Conservation (phyloP, 257 asterid genomes). For the Jaltomata sinuosa region DNA sequence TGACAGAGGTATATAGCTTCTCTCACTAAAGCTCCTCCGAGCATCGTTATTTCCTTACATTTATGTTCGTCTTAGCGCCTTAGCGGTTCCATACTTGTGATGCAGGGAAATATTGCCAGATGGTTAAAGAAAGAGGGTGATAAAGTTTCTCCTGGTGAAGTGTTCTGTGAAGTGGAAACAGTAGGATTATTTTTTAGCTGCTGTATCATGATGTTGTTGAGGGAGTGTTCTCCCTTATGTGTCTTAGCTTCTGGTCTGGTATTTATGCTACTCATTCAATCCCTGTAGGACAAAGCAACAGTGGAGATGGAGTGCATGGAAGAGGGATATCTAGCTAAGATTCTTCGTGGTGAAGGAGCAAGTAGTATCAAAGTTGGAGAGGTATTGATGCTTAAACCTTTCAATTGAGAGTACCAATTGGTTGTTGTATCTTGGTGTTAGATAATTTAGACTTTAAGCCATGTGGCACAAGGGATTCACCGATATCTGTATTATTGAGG, state of each 20-base stretch:
- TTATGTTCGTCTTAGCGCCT: not conserved
- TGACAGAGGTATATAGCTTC: conserved; percentile 66
- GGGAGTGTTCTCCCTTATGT: conserved; percentile 4
- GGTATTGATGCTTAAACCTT: conserved; percentile 38
- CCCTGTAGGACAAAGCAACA: conserved; percentile 83
- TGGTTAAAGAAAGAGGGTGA: conserved; percentile 99
- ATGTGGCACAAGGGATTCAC: not conserved
- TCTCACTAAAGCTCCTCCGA: not conserved
- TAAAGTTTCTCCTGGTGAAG: conserved; percentile 89
- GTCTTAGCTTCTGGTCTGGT: not conserved
- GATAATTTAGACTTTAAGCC: not conserved
- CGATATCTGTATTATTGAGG: not conserved
- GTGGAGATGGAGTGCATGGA: conserved; percentile 99
- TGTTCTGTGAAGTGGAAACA: conserved; percentile 99
- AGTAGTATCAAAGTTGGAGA: conserved; percentile 96
- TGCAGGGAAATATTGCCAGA: conserved; percentile 92
- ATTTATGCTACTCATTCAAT: not conserved
- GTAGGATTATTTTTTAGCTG: conserved; percentile 29
- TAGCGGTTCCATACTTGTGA: conserved; percentile 6
- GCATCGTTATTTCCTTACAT: not conserved
- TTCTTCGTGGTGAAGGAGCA: conserved; percentile 79
- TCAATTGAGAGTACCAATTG: not conserved
- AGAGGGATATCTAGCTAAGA: conserved; percentile 96
- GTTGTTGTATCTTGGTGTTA: conserved; percentile 4
- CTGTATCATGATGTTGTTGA: conserved; percentile 1